These are phyloP conservation scores for Sarcodon aspratus DNA, from an alignment of 768 basidiomycete genomes.

Conservation along the genomic window DNA sequence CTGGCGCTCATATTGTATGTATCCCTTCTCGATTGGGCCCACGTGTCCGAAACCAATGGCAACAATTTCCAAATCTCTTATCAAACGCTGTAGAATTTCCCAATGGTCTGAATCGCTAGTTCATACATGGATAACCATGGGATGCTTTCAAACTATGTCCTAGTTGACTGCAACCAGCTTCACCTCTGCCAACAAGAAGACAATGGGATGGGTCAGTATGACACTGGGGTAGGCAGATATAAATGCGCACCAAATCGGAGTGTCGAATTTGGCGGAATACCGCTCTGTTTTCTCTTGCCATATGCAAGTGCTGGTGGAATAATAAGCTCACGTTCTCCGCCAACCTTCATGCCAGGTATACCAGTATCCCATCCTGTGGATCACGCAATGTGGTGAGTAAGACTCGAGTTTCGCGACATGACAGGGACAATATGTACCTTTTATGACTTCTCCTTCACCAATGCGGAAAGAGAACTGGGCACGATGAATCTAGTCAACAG, in stretches of 20 bases:
- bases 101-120: no score
- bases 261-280: constrained; percentile 73
- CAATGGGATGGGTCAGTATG: neutral
- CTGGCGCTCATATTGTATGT: no score
- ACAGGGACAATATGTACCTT: constrained; percentile 34
- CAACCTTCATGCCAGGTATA: constrained; percentile 83
- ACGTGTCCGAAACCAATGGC: no score
- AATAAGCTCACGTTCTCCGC: constrained; percentile 75
- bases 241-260: constrained; percentile 58
- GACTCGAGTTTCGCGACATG: neutral
- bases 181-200: neutral
- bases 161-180: neutral
- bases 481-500: constrained; percentile 1
- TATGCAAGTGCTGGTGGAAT: constrained; percentile 65
- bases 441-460: constrained; percentile 87
- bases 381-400: neutral
- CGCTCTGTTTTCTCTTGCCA: constrained; percentile 48
- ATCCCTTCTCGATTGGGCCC: no score
- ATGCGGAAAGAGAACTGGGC: constrained; percentile 65
- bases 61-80: no score
- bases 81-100: no score
- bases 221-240: neutral
- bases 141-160: neutral
- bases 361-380: constrained; percentile 81
- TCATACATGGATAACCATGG: no score